Evolutionary conservation across 2,329 filamentous ascomycete species (phyloP), one percentile per base, ranked within the genome.

Genomic region (Beauveria asiatica): DNA sequence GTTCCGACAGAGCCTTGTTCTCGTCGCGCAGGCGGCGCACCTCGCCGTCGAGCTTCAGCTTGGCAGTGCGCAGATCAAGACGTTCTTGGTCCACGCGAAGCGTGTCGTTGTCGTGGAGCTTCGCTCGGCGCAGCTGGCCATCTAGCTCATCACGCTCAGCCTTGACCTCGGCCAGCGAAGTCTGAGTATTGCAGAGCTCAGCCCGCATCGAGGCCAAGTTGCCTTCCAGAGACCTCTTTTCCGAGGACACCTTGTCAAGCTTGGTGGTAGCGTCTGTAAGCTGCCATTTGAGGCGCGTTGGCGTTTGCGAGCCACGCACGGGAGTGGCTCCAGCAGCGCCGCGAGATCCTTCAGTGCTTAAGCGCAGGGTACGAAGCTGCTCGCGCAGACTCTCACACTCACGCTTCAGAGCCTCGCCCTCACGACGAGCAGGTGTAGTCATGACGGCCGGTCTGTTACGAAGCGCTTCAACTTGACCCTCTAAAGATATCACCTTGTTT

Each of bases 131-230:
- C 21, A 90, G 74, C 66, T 87, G 83, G 37, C 74, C 80, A 60
- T 86, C 81, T 21, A 89, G 72, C 67, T 88, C 85, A 66, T 89
- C 85, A 11, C 86, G 81, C 65, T 90, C 86, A 1, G 84, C 81
- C 69, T 85, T 80, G 9, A 79, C 72, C 64, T 86, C 83, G 13
- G 80, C 78, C 13, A 84, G 74, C 1, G 80, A 80, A n/a, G 76
- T 74, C 53, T 80, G 80, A 23, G 87, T 72, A 39, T 81, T 78
- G 63, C 83, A 79, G 17, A 90, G 73, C 65, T 90, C 86, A 7
- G 81, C 72, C 59, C 83, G 83, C 55, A 84, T 73, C 62, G 76
- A 81, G 5, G 80, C 76, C 16, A 89, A 74, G 65, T 87, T 80
- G 61, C 87, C 85, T 64, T 88, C 85, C 16, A 90, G 73, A 5